Evolutionary conservation across 768 basidiomycete genomes (phyloP).

Genomic region (Lyophyllum decastes): DNA sequence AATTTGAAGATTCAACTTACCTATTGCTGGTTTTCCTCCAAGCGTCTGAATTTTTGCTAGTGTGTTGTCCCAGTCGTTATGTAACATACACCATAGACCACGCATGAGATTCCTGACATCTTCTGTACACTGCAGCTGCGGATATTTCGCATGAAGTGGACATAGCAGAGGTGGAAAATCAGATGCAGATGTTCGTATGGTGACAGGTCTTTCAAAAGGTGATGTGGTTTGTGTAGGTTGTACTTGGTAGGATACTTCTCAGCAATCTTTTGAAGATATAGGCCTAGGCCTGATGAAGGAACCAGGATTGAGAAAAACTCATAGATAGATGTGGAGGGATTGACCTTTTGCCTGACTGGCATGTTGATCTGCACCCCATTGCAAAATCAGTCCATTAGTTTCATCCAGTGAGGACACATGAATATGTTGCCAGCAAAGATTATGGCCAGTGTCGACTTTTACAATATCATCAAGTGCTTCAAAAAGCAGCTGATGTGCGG

Average conservation of each 20-base stretch:
- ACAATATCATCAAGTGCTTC: constrained; percentile 20
- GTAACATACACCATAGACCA: neutral
- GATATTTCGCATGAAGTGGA: neutral
- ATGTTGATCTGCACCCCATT: constrained; percentile 23
- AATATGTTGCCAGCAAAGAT: constrained; percentile 22
- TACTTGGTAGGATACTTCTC: neutral
- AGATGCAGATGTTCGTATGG: neutral
- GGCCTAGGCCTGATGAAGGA: constrained; percentile 5
- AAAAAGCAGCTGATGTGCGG: constrained; percentile 19
- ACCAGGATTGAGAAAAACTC: neutral
- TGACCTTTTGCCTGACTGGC: constrained; percentile 23
- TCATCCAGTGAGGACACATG: constrained; percentile 15
- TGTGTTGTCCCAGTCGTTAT: neutral
- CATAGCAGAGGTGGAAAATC: neutral
- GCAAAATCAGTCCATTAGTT: constrained; percentile 18
- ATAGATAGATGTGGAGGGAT: neutral
- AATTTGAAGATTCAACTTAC: constrained; percentile 7
- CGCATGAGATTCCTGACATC: constrained; percentile 1
- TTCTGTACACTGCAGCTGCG: neutral
- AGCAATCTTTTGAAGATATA: neutral
- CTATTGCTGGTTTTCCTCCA: constrained; percentile 2
- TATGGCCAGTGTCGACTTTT: constrained; percentile 19
- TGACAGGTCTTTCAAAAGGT: constrained; percentile 10
- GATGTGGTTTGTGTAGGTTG: neutral
- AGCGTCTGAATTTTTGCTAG: neutral